Evolutionary conservation across 192 early-diverging fungal genomes (phyloP).

Genomic region (Chytriomyces confervae): DNA sequence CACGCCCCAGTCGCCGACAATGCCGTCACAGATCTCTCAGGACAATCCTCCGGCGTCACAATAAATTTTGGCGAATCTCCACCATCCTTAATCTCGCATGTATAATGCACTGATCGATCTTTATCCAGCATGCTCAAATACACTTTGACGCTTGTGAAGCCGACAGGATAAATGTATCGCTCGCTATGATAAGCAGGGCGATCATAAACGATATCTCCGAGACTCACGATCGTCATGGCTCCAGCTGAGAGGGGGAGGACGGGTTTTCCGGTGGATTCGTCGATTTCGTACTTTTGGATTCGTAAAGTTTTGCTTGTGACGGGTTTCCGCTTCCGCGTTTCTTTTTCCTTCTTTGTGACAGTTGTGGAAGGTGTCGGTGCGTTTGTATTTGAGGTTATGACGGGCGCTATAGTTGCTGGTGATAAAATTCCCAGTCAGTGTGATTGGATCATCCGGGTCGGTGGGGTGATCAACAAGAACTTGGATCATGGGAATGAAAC

Average conservation of each 20-base stretch:
- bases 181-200: conserved; percentile 83
- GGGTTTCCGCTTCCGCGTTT: conserved; percentile 20
- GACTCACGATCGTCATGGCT: conserved; percentile 70
- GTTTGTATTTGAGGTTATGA: no score
- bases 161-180: conserved; percentile 91
- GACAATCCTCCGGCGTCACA: conserved; percentile 81
- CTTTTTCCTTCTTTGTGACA: conserved; percentile 3
- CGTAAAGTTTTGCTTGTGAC: conserved; percentile 16
- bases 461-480: no score
- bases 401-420: neutral
- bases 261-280: conserved; percentile 66
- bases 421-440: no score
- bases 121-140: conserved; percentile 79
- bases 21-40: conserved; percentile 71
- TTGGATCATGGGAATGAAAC: no score
- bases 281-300: conserved; percentile 38
- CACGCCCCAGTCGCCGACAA: conserved; percentile 89
- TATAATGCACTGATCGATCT: conserved; percentile 60
- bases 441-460: no score
- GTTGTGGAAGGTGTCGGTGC: no score
- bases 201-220: conserved; percentile 80
- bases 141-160: conserved; percentile 66
- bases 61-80: conserved; percentile 81
- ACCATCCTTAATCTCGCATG: conserved; percentile 74
- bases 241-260: conserved; percentile 82